Evolutionary conservation across 352 stramenopile genomes (phyloP).

Genomic region (Paralagenidium karlingii): DNA sequence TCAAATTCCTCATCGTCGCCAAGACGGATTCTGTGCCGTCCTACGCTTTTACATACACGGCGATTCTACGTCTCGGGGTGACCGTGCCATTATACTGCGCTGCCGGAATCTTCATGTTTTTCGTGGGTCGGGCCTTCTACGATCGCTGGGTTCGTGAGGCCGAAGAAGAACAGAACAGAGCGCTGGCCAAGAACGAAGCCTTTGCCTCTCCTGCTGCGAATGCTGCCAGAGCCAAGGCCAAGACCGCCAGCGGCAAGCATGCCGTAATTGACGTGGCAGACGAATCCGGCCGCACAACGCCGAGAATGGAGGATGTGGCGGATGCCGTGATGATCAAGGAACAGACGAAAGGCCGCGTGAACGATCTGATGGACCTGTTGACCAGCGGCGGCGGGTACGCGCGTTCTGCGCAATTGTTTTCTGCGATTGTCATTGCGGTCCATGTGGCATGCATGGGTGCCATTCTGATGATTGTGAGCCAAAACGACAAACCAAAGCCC

Average conservation of each 20-base stretch:
- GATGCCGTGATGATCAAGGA: constrained; percentile 29
- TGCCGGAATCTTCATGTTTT: constrained; percentile 63
- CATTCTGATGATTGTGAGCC: constrained; percentile 47
- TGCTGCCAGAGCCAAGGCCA: too few relatives aligned
- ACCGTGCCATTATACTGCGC: constrained; percentile 62
- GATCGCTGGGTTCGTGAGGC: constrained; percentile 51
- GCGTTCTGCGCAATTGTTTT: constrained; percentile 69
- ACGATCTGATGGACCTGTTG: constrained; percentile 38
- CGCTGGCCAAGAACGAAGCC: constrained; percentile 6
- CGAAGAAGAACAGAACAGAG: constrained; percentile 44
- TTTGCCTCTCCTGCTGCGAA: too few relatives aligned
- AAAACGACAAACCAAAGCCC: constrained; percentile 38
- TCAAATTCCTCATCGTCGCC: constrained; percentile 66
- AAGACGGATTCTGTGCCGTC: constrained; percentile 30
- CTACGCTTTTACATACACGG: constrained; percentile 38
- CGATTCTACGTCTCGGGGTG: constrained; percentile 52
- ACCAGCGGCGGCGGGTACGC: constrained; percentile 70
- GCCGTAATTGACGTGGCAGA: constrained; percentile 11
- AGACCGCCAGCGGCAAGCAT: constrained; percentile 2
- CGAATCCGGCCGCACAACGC: constrained; percentile 2
- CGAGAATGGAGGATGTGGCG: constrained; percentile 29
- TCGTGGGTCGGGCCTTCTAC: constrained; percentile 63
- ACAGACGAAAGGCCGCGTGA: constrained; percentile 28
- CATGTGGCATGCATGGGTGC: constrained; percentile 66
- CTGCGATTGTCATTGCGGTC: constrained; percentile 44